Evolutionary conservation across 2,329 filamentous ascomycete genomes (phyloP).

Genomic region (Tolypocladium guangdongense): DNA sequence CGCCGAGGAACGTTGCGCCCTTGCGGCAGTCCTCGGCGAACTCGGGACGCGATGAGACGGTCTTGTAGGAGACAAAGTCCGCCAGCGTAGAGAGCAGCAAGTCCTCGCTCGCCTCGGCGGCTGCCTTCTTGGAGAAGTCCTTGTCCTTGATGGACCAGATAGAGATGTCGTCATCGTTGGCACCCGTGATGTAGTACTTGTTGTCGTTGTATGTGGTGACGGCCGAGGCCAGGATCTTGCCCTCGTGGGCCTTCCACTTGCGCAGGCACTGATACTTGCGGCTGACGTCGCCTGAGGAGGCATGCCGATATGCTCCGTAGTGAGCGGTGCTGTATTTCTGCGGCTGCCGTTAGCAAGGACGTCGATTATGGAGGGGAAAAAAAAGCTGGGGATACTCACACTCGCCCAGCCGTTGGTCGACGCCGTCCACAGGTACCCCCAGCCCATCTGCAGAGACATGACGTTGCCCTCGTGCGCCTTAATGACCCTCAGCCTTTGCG

Average conservation of each 20-base stretch:
- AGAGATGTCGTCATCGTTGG: constrained; percentile 81
- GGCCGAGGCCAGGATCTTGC: constrained; percentile 77
- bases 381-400: constrained; percentile 36
- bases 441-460: constrained; percentile 75
- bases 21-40: constrained; percentile 87
- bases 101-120: constrained; percentile 30
- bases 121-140: constrained; percentile 19
- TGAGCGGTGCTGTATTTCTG: constrained; percentile 59
- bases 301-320: constrained; percentile 44
- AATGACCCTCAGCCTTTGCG: constrained; percentile 79
- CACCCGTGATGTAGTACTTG: constrained; percentile 86
- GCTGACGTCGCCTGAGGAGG: constrained; percentile 45
- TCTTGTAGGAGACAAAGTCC: constrained; percentile 86
- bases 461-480: constrained; percentile 73
- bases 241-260: constrained; percentile 74
- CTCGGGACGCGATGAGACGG: constrained; percentile 75
- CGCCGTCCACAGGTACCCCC: constrained; percentile 76
- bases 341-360: background rate
- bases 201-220: constrained; percentile 58
- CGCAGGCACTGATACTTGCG: constrained; percentile 73
- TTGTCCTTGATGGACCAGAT: constrained; percentile 65
- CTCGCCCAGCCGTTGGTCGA: constrained; percentile 82
- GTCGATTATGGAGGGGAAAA: background rate
- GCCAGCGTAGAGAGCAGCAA: constrained; percentile 60
- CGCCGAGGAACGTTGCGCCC: constrained; percentile 81